Conservation (phyloP, 2,329 filamentous ascomycete genomes). For the Trichoderma breve region DNA sequence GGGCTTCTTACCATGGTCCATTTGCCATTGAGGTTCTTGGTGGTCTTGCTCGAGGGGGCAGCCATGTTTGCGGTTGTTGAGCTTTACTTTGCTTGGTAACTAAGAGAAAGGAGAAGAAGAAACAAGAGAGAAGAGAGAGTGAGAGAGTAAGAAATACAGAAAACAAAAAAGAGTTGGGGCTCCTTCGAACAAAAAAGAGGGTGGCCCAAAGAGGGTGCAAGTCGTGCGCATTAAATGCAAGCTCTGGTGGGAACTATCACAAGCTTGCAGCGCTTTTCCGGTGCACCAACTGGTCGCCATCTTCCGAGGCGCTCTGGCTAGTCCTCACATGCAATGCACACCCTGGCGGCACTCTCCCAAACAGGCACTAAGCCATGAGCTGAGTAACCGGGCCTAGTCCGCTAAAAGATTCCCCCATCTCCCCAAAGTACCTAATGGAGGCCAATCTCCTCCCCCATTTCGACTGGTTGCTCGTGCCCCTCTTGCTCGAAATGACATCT, state of each 20-base stretch:
- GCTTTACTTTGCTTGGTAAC: neutral
- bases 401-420: neutral
- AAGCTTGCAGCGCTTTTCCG: constrained; percentile 1
- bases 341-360: neutral
- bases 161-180: neutral
- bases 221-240: constrained; percentile 12
- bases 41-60: constrained; percentile 64
- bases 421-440: neutral
- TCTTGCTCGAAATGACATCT: neutral
- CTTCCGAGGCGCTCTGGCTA: constrained; percentile 3
- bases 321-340: neutral
- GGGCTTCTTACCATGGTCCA: constrained; percentile 62
- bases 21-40: constrained; percentile 65
- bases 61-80: constrained; percentile 58
- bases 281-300: neutral
- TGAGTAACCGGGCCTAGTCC: neutral
- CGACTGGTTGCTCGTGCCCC: neutral
- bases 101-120: neutral
- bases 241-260: constrained; percentile 15
- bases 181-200: neutral
- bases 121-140: neutral
- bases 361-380: neutral
- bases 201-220: neutral
- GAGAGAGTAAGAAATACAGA: neutral
- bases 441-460: neutral